A percentile compares a stretch with the other conserved stretches of the same genome.
Evolutionary conservation across 495 filamentous ascomycete genomes (phyloP).

Genomic region (Penicillium diatomitis): DNA sequence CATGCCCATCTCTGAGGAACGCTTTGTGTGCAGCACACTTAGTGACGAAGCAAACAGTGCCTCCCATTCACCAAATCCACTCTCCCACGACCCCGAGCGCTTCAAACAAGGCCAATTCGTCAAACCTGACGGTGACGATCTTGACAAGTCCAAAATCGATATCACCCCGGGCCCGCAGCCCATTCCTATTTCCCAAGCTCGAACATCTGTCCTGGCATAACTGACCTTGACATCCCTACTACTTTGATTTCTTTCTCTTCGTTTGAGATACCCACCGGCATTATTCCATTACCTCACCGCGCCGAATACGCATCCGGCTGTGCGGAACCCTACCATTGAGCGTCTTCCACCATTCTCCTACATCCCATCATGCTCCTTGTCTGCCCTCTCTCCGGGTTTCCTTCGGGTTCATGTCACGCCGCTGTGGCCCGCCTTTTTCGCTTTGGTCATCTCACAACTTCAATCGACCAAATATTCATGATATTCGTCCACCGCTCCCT

Average conservation of each 20-base stretch:
- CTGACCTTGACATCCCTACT: not conserved
- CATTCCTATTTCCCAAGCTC: conserved; percentile 34
- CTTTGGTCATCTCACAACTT: not conserved
- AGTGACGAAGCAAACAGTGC: conserved; percentile 20
- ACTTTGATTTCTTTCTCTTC: conserved; percentile 1
- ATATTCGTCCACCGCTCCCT: not conserved
- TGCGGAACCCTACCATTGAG: too few relatives aligned
- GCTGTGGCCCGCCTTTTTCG: conserved; percentile 3
- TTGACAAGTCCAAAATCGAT: conserved; percentile 30
- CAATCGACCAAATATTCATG: too few relatives aligned
- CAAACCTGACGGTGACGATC: conserved; percentile 24
- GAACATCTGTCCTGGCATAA: conserved; percentile 33
- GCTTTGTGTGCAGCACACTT: conserved; percentile 34
- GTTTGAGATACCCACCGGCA: conserved; percentile 16
- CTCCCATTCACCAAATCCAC: conserved; percentile 15
- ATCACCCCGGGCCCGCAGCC: conserved; percentile 34
- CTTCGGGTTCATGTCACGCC: not conserved
- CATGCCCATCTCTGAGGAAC: conserved; percentile 35
- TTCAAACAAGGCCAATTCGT: conserved; percentile 11
- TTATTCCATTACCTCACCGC: conserved; percentile 1
- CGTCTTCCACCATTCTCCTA: too few relatives aligned
- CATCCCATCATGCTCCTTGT: too few relatives aligned
- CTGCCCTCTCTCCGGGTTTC: too few relatives aligned
- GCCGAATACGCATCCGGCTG: too few relatives aligned
- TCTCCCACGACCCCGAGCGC: conserved; percentile 11